These are phyloP conservation scores for Periglandula ipomoeae DNA, from an alignment of 2,329 filamentous ascomycete genomes.

Conservation along the genomic window DNA sequence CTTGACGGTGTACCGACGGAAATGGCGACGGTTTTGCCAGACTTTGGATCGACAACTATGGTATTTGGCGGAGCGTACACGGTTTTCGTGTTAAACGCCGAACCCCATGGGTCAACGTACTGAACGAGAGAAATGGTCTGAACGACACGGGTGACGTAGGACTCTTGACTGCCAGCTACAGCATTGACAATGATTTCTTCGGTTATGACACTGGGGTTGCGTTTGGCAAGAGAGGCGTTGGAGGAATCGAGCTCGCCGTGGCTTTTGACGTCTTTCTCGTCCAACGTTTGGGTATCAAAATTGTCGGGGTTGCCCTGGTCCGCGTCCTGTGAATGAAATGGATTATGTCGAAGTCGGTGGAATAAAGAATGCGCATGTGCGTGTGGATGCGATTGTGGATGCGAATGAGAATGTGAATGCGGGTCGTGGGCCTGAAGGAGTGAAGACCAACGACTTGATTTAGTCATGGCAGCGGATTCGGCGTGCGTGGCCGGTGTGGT, in stretches of 20 bases:
- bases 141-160: slow-evolving; percentile 36
- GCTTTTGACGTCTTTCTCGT: slow-evolving; percentile 16
- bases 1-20: slow-evolving; percentile 16
- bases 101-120: slow-evolving; percentile 39
- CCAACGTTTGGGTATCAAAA: slow-evolving; percentile 13
- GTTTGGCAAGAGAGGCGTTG: slow-evolving; percentile 8
- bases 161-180: not conserved
- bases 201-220: slow-evolving; percentile 10
- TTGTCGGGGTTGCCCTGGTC: slow-evolving; percentile 8
- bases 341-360: slow-evolving; percentile 11
- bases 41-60: slow-evolving; percentile 25
- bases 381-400: slow-evolving; percentile 14
- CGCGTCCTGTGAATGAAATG: slow-evolving; percentile 10
- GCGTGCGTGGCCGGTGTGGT: slow-evolving; percentile 8
- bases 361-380: slow-evolving; percentile 18
- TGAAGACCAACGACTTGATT: slow-evolving; percentile 26
- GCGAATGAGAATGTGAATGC: slow-evolving; percentile 16
- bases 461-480: slow-evolving; percentile 22
- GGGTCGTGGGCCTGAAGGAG: slow-evolving; percentile 25
- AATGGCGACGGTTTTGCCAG: slow-evolving; percentile 27
- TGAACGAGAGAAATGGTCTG: slow-evolving; percentile 48
- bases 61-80: slow-evolving; percentile 29
- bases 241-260: slow-evolving; percentile 7
- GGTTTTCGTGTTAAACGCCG: slow-evolving; percentile 35
- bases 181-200: slow-evolving; percentile 8